phyloP scores from a whole-genome alignment of 2,329 filamentous ascomycete genomes.

The Cercospora beticola region DNA sequence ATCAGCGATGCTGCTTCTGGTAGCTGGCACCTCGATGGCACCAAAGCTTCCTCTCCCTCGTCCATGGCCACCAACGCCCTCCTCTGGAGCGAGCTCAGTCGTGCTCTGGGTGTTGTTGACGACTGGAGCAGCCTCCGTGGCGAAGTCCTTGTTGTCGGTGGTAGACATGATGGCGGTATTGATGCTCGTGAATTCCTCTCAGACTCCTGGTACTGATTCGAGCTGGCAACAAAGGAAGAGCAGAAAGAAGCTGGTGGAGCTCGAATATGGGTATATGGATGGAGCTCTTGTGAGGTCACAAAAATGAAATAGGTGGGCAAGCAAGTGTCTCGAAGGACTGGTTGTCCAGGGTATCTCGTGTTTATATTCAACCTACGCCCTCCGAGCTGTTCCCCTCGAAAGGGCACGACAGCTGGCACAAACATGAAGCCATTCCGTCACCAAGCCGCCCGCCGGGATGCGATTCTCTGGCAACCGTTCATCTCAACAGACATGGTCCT shows the following conservation, averaged over 20 bases:
- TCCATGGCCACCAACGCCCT: conserved; percentile 23
- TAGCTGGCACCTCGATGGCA: conserved; percentile 68
- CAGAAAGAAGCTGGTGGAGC: neutral
- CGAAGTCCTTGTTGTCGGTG: conserved; percentile 59
- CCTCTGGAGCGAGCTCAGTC: conserved; percentile 30
- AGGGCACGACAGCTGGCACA: conserved; percentile 2
- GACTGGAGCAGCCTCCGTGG: conserved; percentile 41
- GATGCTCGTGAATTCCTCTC: neutral
- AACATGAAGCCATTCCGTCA: conserved; percentile 1
- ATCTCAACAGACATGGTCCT: conserved; percentile 12
- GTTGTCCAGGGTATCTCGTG: conserved; percentile 12
- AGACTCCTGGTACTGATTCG: neutral
- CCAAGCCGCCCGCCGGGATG: conserved; percentile 8
- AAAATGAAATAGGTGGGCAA: conserved; percentile 2
- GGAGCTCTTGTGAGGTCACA: conserved; percentile 8
- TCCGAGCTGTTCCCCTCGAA: conserved; percentile 5
- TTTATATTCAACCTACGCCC: conserved; percentile 14
- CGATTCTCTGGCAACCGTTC: conserved; percentile 5
- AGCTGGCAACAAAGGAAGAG: neutral
- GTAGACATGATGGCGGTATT: conserved; percentile 54
- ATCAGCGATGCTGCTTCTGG: conserved; percentile 67
- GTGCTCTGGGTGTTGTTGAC: conserved; percentile 38
- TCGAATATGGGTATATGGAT: conserved; percentile 6
- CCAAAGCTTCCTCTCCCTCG: conserved; percentile 35
- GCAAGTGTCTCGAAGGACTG: conserved; percentile 1